A percentile compares a stretch with the other conserved stretches of the same genome.
These are phyloP conservation scores for Monilinia vaccinii-corymbosi DNA, from an alignment of 2,329 filamentous ascomycete species.

Conservation along the genomic window DNA sequence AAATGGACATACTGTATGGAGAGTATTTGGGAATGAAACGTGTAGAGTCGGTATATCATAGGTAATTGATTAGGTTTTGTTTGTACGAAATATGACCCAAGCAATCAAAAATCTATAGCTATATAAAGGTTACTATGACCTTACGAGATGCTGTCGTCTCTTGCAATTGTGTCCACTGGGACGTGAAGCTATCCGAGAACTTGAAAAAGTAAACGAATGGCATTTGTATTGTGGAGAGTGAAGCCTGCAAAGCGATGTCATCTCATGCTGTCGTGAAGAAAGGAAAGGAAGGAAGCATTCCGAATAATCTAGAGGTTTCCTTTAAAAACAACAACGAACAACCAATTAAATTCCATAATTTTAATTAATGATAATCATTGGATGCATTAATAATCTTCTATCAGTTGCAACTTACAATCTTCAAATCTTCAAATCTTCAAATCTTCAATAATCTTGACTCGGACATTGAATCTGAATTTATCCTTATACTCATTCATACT, in stretches of 20 bases:
- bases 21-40: not conserved
- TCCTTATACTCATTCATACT: not conserved
- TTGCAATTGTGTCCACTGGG: not conserved
- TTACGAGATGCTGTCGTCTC: not conserved
- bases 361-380: not conserved
- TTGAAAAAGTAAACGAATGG: no score
- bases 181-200: not conserved
- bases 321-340: not conserved
- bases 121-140: no score
- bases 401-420: no score
- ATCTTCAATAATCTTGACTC: not conserved
- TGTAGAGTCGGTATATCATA: not conserved
- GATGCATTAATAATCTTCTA: not conserved
- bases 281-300: not conserved
- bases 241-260: not conserved
- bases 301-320: slow-evolving; percentile 10
- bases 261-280: no score
- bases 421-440: not conserved
- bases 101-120: not conserved
- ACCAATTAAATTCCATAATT: slow-evolving; percentile 3
- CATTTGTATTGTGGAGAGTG: not conserved
- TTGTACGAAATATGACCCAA: not conserved
- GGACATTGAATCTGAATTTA: not conserved
- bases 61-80: no score
- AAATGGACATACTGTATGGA: not conserved